Base-by-base conservation (phyloP, 2,329 filamentous ascomycete species). In the Phialemonium atrogriseum region DNA sequence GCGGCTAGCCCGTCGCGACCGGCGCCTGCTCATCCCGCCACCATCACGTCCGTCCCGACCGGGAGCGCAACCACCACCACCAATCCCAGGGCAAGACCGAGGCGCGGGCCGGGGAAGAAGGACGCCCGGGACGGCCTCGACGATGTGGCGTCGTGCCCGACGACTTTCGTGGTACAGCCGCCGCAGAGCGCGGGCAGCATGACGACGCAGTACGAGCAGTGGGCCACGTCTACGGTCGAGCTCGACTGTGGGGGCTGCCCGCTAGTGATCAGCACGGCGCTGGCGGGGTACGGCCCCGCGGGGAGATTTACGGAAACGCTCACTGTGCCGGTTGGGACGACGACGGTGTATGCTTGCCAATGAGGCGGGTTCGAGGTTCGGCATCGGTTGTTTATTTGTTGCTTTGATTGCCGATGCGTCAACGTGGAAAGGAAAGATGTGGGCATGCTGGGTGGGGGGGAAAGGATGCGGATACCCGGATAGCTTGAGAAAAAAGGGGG, bases 201-300 rank as follows among this genome's bases (percentile, higher is more conserved):
- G 0, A 26, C 32, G 17, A 50, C 46, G 5, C 36, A 17, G 7
- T 47, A 45, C 29, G 31, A 37, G 13, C 37, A 23, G 27, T 38
- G 16, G 9, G 41, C 41, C 5, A 50, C 48, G 6, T 35, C 35
- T 11, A 48, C 46, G 3, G 3, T 38, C 14, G 10, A 27, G 10
- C 20, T 49, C 13, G 19, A 34, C 20, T 50, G 48, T 28, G 36
- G 37, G 11, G 46, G 44, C 10, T 49, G 48, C 13, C 24, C 32
- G 6, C 32, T 47, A 5, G 34, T 41, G 5, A 25, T 45, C 15
- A 43, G 36, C 30, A 48, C 44, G 4, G 45, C 37, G n/a, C 27
- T 48, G 27, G 40, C 33, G 4, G 47, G 46, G 4, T 44, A 45
- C 21, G 46, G 48, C 2, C 45, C 43, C 12, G 34, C 39, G 13